Evolutionary conservation across 1,284 basidiomycete species (phyloP).

Genomic region (Fomitiporia mediterranea): DNA sequence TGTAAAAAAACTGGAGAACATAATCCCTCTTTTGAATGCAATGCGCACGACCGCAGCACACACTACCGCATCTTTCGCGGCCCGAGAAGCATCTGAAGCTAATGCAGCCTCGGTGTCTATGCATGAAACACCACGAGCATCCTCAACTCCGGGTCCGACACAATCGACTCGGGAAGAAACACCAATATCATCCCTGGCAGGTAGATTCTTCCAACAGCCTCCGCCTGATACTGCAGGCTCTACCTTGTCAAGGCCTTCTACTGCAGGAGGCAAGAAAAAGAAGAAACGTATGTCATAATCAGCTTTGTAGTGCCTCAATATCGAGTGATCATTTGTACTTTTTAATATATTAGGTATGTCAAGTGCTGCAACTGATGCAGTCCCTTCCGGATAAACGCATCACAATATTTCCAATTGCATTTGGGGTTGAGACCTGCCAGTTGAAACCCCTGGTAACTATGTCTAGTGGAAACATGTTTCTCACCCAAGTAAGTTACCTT

Average conservation of each 20-base stretch:
- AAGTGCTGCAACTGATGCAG: conserved; percentile 4
- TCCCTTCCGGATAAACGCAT: background rate
- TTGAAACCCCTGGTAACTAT: too few species aligned
- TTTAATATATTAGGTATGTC: conserved; percentile 9
- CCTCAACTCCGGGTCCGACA: conserved; percentile 52
- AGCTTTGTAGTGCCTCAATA: background rate
- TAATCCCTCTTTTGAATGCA: conserved; percentile 60
- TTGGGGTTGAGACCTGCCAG: background rate
- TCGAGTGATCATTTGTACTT: background rate
- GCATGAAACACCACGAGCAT: conserved; percentile 34
- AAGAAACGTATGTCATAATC: conserved; percentile 47
- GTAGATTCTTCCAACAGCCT: conserved; percentile 38
- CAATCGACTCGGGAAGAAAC: conserved; percentile 34
- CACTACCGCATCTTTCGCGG: conserved; percentile 45
- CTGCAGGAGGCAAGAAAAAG: conserved; percentile 65
- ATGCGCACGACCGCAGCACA: conserved; percentile 73
- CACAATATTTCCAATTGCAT: background rate
- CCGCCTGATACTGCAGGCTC: conserved; percentile 22
- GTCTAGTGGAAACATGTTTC: too few species aligned
- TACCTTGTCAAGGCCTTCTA: conserved; percentile 34
- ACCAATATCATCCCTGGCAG: conserved; percentile 39
- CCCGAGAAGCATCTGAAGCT: conserved; percentile 32
- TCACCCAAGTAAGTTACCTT: too few species aligned
- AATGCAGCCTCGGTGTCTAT: conserved; percentile 34
- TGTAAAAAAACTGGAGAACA: conserved; percentile 61